These are phyloP conservation scores for Cadophora malorum DNA, from an alignment of 2,329 filamentous ascomycete genomes.

Conservation along the genomic window DNA sequence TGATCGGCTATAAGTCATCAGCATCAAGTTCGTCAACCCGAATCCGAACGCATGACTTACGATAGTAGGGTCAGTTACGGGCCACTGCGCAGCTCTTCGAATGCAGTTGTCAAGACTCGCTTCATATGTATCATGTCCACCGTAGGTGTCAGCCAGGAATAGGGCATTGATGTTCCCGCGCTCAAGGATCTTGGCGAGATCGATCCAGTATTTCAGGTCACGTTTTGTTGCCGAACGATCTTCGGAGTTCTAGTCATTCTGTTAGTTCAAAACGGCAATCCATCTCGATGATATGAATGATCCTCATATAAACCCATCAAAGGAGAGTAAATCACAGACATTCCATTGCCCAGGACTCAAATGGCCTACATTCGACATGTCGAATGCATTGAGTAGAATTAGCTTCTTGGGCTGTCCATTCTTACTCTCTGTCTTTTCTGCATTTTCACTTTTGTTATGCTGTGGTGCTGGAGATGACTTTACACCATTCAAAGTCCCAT, in stretches of 20 bases:
- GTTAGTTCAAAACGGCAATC: background rate
- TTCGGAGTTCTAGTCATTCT: conserved; percentile 56
- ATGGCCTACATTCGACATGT: conserved; percentile 70
- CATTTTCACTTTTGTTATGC: background rate
- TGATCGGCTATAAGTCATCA: conserved; percentile 55
- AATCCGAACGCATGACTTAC: conserved; percentile 47
- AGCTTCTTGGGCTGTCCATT: conserved; percentile 46
- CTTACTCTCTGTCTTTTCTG: background rate
- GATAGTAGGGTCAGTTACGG: conserved; percentile 70
- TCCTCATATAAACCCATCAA: background rate
- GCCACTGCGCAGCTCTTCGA: conserved; percentile 70
- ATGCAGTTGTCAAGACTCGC: conserved; percentile 64
- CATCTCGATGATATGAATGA: too few relatives aligned
- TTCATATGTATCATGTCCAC: conserved; percentile 71
- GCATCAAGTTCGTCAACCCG: background rate
- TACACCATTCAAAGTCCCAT: background rate
- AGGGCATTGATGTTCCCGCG: conserved; percentile 67
- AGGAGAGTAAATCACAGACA: conserved; percentile 44
- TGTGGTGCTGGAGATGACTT: background rate
- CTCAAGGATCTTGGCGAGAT: conserved; percentile 67
- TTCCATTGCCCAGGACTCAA: conserved; percentile 73
- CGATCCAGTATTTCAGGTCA: conserved; percentile 66
- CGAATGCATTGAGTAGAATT: conserved; percentile 69
- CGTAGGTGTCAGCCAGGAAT: conserved; percentile 65
- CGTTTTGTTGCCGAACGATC: conserved; percentile 68